Evolutionary conservation across 2,329 filamentous ascomycete genomes (phyloP), one percentile per base, ranked within the genome.

Genomic region (Elsinoe necatrix): DNA sequence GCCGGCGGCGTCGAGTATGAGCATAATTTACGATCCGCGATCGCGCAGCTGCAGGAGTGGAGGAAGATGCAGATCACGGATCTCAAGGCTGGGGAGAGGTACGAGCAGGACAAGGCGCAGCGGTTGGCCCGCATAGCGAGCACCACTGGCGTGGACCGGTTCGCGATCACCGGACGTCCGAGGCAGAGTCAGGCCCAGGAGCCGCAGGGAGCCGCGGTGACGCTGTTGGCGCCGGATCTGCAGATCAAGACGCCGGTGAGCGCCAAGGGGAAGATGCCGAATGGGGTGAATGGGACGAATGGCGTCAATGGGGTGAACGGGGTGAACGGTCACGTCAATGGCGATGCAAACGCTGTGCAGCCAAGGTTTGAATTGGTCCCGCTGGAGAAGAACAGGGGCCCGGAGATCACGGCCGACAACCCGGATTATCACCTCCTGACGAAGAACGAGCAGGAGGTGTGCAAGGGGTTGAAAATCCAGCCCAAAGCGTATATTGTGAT

Each of bases 401-500:
- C 92, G 64, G 77, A 80, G 54, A 77, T 95, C 58, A 84, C 82
- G 57, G 84, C 85, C 63, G 87, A 95, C 56, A 86, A 83, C 0
- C 80, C 87, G 0, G 93, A 97, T 68, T 72, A 92, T 25, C 93
- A 97, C 65, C 80, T 98, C 0, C 76, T 98, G 42, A 89, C 87
- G 0, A 79, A 84, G 0, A 89, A 95, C 62, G 93, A 98, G 70
- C 77, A 82, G 3, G 89, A 95, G 65, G 75, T 98, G 0, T 98
- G 93, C 73, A 87, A 88, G 63, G 80, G 86, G 39, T 80, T 95
- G 12, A 82, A 90, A 41, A 74, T 98, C 54, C 87, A 93, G 70
- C 93, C 93, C 0, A 98, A 98, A 74, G 89, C 93, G 1, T 98
- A 96, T 69, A 73, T 96, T 4, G 89, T 89, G 67, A 89, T 97